Conservation (phyloP, 371 early-diverging fungal species). For the Sporodiniella umbellata region DNA sequence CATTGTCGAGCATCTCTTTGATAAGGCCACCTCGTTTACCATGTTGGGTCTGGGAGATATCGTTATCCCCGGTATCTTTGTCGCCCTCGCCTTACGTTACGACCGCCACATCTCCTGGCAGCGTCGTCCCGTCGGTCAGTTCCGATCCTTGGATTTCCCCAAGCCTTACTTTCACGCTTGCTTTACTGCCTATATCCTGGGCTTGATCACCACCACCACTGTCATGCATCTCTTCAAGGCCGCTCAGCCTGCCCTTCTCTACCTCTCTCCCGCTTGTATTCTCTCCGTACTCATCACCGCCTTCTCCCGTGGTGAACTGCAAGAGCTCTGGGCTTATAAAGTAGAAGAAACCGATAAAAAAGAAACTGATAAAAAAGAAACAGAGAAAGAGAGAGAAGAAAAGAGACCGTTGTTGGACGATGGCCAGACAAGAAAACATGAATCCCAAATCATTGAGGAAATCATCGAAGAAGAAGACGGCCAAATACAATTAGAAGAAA, state of each 20-base stretch:
- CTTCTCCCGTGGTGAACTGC: slow-evolving; percentile 77
- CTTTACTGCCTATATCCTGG: slow-evolving; percentile 78
- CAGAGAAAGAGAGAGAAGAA: slow-evolving; percentile 1
- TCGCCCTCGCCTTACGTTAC: slow-evolving; percentile 86
- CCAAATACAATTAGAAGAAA: slow-evolving; percentile 10
- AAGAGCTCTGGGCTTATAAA: slow-evolving; percentile 75
- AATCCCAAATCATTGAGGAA: slow-evolving; percentile 1
- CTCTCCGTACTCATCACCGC: slow-evolving; percentile 82
- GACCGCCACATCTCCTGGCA: slow-evolving; percentile 73
- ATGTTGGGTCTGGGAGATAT: slow-evolving; percentile 99
- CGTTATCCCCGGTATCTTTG: slow-evolving; percentile 95
- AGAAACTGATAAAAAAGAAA: slow-evolving; percentile 27
- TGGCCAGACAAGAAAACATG: slow-evolving; percentile 1
- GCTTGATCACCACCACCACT: slow-evolving; percentile 83
- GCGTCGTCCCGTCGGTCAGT: slow-evolving; percentile 45
- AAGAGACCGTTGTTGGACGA: neutral
- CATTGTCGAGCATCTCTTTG: slow-evolving; percentile 49
- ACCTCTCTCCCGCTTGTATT: slow-evolving; percentile 95
- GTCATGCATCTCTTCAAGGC: slow-evolving; percentile 97
- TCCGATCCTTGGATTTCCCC: slow-evolving; percentile 62
- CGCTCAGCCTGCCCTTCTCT: slow-evolving; percentile 96
- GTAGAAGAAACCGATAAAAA: slow-evolving; percentile 62
- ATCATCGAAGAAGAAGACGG: slow-evolving; percentile 8
- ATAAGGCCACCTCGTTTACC: slow-evolving; percentile 59
- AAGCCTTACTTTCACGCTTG: slow-evolving; percentile 88